Percentiles rank a stretch among this genome's conserved stretches.
Evolutionary conservation across 345 rosid species (phyloP).

Genomic region (Linum usitatissimum): DNA sequence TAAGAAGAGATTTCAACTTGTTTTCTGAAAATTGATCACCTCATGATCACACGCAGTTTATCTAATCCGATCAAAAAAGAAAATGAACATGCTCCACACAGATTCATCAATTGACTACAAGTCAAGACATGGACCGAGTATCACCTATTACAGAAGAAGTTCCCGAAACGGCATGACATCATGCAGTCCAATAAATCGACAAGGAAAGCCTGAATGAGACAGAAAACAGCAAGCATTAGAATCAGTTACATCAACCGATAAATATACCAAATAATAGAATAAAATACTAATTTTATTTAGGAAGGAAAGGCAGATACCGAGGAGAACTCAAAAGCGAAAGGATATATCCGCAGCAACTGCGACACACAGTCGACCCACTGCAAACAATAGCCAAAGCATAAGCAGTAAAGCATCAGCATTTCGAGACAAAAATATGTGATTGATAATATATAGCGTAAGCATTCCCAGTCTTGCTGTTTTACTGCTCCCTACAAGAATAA

Average conservation of each 20-base stretch:
- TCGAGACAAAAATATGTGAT: neutral
- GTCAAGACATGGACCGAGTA: neutral
- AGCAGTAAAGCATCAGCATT: slow-evolving; percentile 4
- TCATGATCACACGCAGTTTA: neutral
- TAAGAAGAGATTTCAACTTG: neutral
- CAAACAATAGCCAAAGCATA: slow-evolving; percentile 19
- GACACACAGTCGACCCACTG: slow-evolving; percentile 99
- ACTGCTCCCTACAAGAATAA: neutral
- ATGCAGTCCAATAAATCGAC: slow-evolving; percentile 84
- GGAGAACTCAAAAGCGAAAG: slow-evolving; percentile 90
- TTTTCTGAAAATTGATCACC: too few species aligned
- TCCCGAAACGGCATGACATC: slow-evolving; percentile 91
- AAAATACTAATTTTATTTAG: neutral
- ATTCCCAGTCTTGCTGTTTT: neutral
- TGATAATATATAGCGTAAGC: neutral
- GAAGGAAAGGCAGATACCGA: slow-evolving; percentile 49
- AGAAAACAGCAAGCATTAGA: slow-evolving; percentile 5
- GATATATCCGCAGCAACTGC: slow-evolving; percentile 85
- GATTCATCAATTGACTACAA: neutral
- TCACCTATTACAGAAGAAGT: slow-evolving; percentile 91
- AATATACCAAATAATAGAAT: slow-evolving; percentile 9
- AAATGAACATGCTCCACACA: neutral
- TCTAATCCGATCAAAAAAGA: neutral
- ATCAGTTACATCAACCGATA: slow-evolving; percentile 1
- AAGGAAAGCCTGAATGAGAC: slow-evolving; percentile 56